Percentiles rank a stretch among this genome's conserved stretches.
These are phyloP conservation scores for Dactylonectria macrodidyma DNA, from an alignment of 2,329 filamentous ascomycete genomes.

Conservation along the genomic window DNA sequence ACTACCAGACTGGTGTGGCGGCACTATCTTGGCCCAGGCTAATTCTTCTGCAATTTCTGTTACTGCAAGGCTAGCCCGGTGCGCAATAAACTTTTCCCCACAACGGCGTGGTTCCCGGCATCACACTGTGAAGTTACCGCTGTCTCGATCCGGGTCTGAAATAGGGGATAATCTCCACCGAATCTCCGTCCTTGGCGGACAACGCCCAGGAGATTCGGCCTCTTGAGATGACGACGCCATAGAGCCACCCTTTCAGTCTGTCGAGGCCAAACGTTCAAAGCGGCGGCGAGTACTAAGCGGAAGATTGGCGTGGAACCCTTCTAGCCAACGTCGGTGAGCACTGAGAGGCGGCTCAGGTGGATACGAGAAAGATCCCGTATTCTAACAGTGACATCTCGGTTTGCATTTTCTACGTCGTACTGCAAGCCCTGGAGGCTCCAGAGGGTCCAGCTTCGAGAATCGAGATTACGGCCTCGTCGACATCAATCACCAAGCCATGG, in stretches of 20 bases:
- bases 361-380: neutral
- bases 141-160: slow-evolving; percentile 26
- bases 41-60: slow-evolving; percentile 9
- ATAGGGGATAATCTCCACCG: slow-evolving; percentile 50
- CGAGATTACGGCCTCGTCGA: neutral
- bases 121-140: slow-evolving; percentile 38
- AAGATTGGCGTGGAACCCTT: slow-evolving; percentile 41
- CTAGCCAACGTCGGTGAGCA: slow-evolving; percentile 5
- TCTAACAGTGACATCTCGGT: neutral
- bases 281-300: slow-evolving; percentile 7
- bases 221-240: slow-evolving; percentile 22
- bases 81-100: neutral
- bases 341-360: neutral
- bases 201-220: slow-evolving; percentile 20
- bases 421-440: neutral
- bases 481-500: slow-evolving; percentile 1
- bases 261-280: neutral
- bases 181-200: slow-evolving; percentile 36
- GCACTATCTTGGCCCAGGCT: slow-evolving; percentile 5
- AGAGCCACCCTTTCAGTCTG: slow-evolving; percentile 20
- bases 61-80: slow-evolving; percentile 23
- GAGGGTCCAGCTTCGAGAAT: neutral
- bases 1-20: slow-evolving; percentile 1
- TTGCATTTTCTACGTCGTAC: neutral
- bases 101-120: neutral